phyloP scores from a whole-genome alignment of 2,329 filamentous ascomycete genomes.

The Xylaria sp. region DNA sequence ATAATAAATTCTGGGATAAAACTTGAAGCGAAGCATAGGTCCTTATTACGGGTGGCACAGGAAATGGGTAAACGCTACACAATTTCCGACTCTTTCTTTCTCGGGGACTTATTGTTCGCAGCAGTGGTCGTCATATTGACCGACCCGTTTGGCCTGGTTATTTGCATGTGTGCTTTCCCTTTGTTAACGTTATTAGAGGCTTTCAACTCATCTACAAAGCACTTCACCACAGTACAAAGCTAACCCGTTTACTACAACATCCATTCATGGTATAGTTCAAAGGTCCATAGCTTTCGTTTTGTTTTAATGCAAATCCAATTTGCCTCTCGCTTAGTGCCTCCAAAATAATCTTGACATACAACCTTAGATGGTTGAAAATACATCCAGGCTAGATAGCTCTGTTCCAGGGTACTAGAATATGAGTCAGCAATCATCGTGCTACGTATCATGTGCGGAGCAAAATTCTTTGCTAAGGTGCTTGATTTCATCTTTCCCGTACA shows the following conservation, averaged over 20 bases:
- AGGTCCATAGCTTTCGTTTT: slow-evolving; percentile 18
- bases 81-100: slow-evolving; percentile 28
- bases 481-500: not conserved
- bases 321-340: slow-evolving; percentile 13
- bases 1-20: not conserved
- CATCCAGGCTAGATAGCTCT: slow-evolving; percentile 66
- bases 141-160: not conserved
- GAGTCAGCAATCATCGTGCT: slow-evolving; percentile 9
- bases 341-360: not conserved
- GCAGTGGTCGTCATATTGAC: slow-evolving; percentile 24
- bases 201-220: slow-evolving; percentile 29
- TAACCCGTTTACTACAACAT: not conserved
- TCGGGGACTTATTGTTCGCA: slow-evolving; percentile 40
- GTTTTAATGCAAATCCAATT: slow-evolving; percentile 8
- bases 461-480: not conserved
- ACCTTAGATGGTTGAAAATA: slow-evolving; percentile 62
- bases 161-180: slow-evolving; percentile 24
- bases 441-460: not conserved
- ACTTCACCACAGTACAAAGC: slow-evolving; percentile 21
- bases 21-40: not conserved
- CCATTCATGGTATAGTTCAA: slow-evolving; percentile 11
- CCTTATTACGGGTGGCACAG: not conserved
- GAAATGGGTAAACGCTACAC: not conserved
- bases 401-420: slow-evolving; percentile 56
- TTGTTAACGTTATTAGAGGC: slow-evolving; percentile 37